Base-by-base conservation (phyloP, 305 asterid species). In the Caryopteris hybrid region DNA sequence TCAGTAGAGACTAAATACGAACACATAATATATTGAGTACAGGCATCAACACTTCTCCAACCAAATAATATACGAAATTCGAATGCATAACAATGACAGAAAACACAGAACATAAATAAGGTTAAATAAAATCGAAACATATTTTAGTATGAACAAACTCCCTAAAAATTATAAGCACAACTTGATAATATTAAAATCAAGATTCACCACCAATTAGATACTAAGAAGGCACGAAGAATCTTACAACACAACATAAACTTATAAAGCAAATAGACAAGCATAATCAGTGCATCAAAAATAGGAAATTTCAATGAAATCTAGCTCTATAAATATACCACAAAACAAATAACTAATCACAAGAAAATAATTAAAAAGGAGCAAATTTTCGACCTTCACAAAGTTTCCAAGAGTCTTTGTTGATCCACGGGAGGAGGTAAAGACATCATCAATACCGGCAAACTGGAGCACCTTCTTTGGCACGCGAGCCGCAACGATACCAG, bases 401-500 rank as follows among this genome's bases (percentile, higher is more conserved):
- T 84, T 84, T 45, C 89, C 89, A 5, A 84, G 86, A 16, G 89
- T 84, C 71, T 84, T 84, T 33, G 89, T 84, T 0, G 89, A 84
- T 31, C 89, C 89, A 14, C 89, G 81, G 6, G 89, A 84, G 1
- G 87, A 73, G 5, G 89, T 81, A 54, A 81, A 84, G 0, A 84
- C 89, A 42, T 84, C 89, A 6, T 81, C 89, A 75, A 84, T 84
- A 43, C 89, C 89, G 21, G 89, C 89, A 51, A 84, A 84, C 76
- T 84, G 89, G 16, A 84, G 77, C 45, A 84, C 89, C 79, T 81
- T 81, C 79, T 84, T 84, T 0, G 89, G 89, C 64, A 84, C 89
- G 14, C 89, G 81, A 9, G 89, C 89, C 3, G 89, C 89, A n/a
- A 84, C 89, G 39, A 84, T 84, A 1, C 89, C 89, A 0, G 89